Conservation (phyloP, 257 asterid genomes). For the Linderniella brevidens region DNA sequence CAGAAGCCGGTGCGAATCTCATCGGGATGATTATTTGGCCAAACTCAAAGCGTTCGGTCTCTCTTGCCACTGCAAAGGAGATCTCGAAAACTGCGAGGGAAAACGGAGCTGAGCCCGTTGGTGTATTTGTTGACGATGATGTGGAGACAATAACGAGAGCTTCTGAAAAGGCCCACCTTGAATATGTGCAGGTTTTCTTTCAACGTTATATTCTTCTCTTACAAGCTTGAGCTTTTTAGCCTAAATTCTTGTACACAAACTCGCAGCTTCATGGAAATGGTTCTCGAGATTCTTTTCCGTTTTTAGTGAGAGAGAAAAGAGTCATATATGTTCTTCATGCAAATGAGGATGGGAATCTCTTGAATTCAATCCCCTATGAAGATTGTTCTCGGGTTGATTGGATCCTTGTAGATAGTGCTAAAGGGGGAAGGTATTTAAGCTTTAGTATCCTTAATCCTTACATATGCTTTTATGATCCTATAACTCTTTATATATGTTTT, state of each 20-base stretch:
- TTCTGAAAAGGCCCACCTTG: conserved; percentile 59
- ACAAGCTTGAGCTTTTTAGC: not conserved
- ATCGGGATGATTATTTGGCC: conserved; percentile 97
- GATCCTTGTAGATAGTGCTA: conserved; percentile 87
- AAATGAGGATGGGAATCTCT: conserved; percentile 48
- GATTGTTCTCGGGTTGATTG: conserved; percentile 71
- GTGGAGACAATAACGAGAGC: conserved; percentile 57
- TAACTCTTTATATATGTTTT: not conserved
- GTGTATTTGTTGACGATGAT: conserved; percentile 87
- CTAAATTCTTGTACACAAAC: not conserved
- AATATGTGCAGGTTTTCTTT: conserved; percentile 60
- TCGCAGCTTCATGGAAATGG: conserved; percentile 82
- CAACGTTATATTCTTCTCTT: not conserved
- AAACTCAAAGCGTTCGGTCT: conserved; percentile 67
- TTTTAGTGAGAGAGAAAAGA: conserved; percentile 28
- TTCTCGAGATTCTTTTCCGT: conserved; percentile 61
- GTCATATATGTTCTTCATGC: conserved; percentile 81
- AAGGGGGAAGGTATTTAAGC: conserved; percentile 67
- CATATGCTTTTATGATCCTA: not conserved
- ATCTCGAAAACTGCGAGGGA: conserved; percentile 57
- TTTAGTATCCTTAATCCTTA: not conserved
- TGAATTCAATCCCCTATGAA: conserved; percentile 57
- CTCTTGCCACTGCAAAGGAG: conserved; percentile 67
- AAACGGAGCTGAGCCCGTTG: conserved; percentile 77
- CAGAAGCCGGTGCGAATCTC: conserved; percentile 85